Base-by-base conservation (phyloP, 352 stramenopile species). In the Phytopythium litorale region DNA sequence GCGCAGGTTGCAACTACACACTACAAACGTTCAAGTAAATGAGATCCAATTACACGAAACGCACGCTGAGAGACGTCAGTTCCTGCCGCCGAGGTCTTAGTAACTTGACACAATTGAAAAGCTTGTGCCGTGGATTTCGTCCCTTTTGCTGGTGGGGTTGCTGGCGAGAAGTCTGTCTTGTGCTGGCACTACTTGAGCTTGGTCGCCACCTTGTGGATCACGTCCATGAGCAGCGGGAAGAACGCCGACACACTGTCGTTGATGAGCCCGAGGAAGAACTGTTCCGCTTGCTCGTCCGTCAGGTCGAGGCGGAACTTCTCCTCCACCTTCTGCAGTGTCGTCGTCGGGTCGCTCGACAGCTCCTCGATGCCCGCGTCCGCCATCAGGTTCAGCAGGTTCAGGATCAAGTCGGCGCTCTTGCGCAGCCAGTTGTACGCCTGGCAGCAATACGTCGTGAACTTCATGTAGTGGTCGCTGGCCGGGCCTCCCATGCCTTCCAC, bases 341-440 rank as follows among this genome's bases (percentile, higher is more conserved):
- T 95, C 51, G 82, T 84, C 3, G 88, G 89, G 43, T 97, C 89
- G 38, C 73, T 89, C 53, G 89, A 92, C 18, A 97, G 54, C 57
- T 94, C 81, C 67, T 99, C 92, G 66, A 99, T 99, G 40, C 96
- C 97, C 23, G 97, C 98, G 75, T 99, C 98, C 19, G 96, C 95
- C 97, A 99, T 99, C 23, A 99, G 76, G 67, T 96, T 96, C 15
- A 99, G 83, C 61, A 99, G 74, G 66, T 99, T 99, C 32, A 99
- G 72, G 61, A 99, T 98, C 35, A 99, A 75, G 25, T 98, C 94
- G 2, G 97, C 97, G 73, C 92, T 98, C 70, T 99, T 99, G 32
- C 98, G 92, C 32, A 99, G 79, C 85, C 84, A 96, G 62, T 96
- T 96, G 75, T 94, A 95, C 25, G 86, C 88, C 75, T 97, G 91